Percentiles rank a stretch among this genome's conserved stretches.
phyloP scores from a whole-genome alignment of 2,329 filamentous ascomycete species.

The Ophiostoma ips region DNA sequence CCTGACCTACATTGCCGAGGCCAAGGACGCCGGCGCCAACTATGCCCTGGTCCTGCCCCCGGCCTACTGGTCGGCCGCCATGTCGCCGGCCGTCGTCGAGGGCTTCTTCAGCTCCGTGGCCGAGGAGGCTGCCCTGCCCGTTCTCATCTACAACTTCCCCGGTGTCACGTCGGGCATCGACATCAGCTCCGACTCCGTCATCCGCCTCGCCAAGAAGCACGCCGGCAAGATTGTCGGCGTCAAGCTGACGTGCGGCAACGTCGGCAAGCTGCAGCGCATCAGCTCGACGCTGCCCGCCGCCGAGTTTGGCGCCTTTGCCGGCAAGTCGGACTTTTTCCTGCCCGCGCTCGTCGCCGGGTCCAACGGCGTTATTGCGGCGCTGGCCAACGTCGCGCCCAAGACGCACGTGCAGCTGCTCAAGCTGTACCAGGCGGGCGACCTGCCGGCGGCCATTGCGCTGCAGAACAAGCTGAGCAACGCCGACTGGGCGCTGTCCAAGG shows the following conservation, averaged over 20 bases:
- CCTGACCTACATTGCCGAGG: constrained; percentile 41
- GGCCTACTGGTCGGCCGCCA: constrained; percentile 56
- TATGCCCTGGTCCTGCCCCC: constrained; percentile 55
- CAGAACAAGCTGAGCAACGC: constrained; percentile 37
- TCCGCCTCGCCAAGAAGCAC: constrained; percentile 36
- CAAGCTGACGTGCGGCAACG: constrained; percentile 59
- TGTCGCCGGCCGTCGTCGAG: constrained; percentile 44
- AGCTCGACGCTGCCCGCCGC: constrained; percentile 29
- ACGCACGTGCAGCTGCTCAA: constrained; percentile 35
- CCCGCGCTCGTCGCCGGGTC: constrained; percentile 42
- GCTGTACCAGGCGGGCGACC: constrained; percentile 32
- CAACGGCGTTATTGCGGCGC: constrained; percentile 43
- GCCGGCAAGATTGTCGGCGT: constrained; percentile 55
- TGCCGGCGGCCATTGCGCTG: constrained; percentile 31
- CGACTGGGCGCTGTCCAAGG: constrained; percentile 43
- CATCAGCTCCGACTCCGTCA: constrained; percentile 51
- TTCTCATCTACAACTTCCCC: constrained; percentile 63
- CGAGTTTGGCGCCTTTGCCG: constrained; percentile 52
- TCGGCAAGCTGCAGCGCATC: constrained; percentile 53
- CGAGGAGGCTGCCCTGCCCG: constrained; percentile 42
- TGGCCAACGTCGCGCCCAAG: constrained; percentile 45
- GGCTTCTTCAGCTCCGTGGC: constrained; percentile 52
- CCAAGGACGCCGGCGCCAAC: constrained; percentile 48
- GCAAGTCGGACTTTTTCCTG: constrained; percentile 56
- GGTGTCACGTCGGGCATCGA: constrained; percentile 53